Base-by-base conservation (phyloP, 225 moss, liverwort and hornwort genomes). In the Thuidium tamariscinum region DNA sequence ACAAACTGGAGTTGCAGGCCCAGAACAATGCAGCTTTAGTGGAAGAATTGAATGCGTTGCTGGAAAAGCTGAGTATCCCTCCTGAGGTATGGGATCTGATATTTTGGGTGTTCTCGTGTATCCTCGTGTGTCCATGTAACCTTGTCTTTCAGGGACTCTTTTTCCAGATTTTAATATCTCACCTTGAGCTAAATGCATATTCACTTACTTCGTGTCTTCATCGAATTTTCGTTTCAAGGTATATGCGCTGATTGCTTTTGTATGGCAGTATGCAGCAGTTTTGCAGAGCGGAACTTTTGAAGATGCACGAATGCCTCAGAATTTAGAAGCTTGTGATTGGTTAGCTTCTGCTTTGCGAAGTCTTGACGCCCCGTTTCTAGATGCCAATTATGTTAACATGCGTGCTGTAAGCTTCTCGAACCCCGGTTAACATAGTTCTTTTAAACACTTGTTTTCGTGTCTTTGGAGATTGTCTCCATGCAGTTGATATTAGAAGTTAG, bases 261-360 rank as follows among this genome's bases (percentile, higher is more conserved):
- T 81, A 65, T 92, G 84, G 89, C 92, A 84, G 90, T 89, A 74
- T 90, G 95, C 96, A 87, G 87, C 85, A 70, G 92, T 97, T 80
- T 85, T 99, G 84, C 96, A 93, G 86, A 91, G 94, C 68, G 99
- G 97, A 85, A 94, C 95, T 61, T 99, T 99, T 91, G 99, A 97
- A 82, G 99, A 99, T 89, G 95, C 96, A n/a, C 91, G 93, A 76
- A 99, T 99, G 99, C 95, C 95, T 73, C 94, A 96, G 87, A 99
- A 97, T 87, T 93, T 99, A 80, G 97, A 96, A 93, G 99, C 99
- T 87, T 99, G 99, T 94, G 99, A 97, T 75, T 99, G 99, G 99
- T 87, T 99, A 88, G 92, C 96, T 55, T 92, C 90, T 86, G 95
- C 97, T 87, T 90, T 99, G 86, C 95, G 95, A 87, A 94, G 97